Percentiles rank a stretch among this genome's conserved stretches.
Evolutionary conservation across 441 rosid species (phyloP).

Genomic region (Biscutella laevigata): DNA sequence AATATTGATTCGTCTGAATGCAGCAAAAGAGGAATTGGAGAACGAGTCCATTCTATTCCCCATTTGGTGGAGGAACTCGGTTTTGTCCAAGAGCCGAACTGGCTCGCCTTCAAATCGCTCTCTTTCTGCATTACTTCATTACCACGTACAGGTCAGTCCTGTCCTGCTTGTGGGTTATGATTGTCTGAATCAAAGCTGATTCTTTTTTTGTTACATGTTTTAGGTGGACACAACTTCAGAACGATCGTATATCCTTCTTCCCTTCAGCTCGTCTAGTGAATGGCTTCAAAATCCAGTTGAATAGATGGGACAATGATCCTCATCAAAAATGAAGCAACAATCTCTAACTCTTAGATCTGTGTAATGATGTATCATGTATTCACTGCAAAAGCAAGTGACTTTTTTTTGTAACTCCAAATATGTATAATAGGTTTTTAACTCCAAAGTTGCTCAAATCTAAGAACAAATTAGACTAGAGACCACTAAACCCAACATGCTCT

Average conservation of each 20-base stretch:
- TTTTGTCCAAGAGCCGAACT: constrained; percentile 86
- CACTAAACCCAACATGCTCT: background rate
- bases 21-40: constrained; percentile 83
- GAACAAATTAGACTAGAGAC: background rate
- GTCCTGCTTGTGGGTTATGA: background rate
- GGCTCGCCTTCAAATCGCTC: constrained; percentile 77
- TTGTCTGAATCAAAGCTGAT: background rate
- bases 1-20: constrained; percentile 1
- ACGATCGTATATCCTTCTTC: constrained; percentile 64
- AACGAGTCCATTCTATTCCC: constrained; percentile 45
- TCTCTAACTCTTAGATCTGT: constrained; percentile 10
- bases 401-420: constrained; percentile 13
- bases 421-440: background rate
- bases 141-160: constrained; percentile 43
- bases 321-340: background rate
- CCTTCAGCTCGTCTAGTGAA: constrained; percentile 83
- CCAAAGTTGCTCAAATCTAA: background rate
- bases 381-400: constrained; percentile 9
- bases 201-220: background rate
- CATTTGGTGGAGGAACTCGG: constrained; percentile 84
- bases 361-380: constrained; percentile 9
- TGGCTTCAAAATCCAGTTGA: constrained; percentile 56
- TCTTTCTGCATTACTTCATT: constrained; percentile 65
- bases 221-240: constrained; percentile 71
- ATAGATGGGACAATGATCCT: constrained; percentile 18